Evolutionary conservation across 805 yeast species (phyloP).

Genomic region (Candida khao-thaluensis): DNA sequence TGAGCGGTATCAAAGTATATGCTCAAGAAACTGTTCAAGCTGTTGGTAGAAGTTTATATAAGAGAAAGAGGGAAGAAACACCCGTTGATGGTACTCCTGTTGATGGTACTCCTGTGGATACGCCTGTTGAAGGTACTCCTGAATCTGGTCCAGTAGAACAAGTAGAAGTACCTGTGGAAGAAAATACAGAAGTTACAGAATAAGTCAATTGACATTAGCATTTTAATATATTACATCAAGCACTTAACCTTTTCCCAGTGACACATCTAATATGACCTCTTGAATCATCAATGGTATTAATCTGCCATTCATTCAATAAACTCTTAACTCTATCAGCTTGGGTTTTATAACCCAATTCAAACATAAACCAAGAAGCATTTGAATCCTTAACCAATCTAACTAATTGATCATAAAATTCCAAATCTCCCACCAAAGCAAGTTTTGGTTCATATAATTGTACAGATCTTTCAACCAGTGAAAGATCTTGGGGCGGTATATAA

Average conservation of each 20-base stretch:
- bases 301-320: conserved; percentile 44
- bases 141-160: no score
- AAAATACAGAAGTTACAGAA: no score
- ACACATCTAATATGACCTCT: conserved; percentile 57
- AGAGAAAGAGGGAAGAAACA: conserved; percentile 33
- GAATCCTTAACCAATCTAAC: conserved; percentile 42
- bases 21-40: conserved; percentile 65
- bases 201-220: no score
- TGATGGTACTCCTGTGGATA: no score
- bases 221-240: no score
- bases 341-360: conserved; percentile 66
- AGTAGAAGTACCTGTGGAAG: no score
- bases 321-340: conserved; percentile 52
- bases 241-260: conserved; percentile 48
- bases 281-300: conserved; percentile 51
- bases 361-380: conserved; percentile 58
- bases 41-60: conserved; percentile 62
- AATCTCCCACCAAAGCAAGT: conserved; percentile 75
- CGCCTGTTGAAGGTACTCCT: no score
- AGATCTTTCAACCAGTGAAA: conserved; percentile 51
- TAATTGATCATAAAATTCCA: conserved; percentile 66
- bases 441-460: conserved; percentile 74
- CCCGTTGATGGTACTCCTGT: neutral
- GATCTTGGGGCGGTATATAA: conserved; percentile 58
- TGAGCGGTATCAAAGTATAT: conserved; percentile 75